Evolutionary conservation across 108 stramenopile species (phyloP).

Genomic region (Pseudonitzschia delicatissima): DNA sequence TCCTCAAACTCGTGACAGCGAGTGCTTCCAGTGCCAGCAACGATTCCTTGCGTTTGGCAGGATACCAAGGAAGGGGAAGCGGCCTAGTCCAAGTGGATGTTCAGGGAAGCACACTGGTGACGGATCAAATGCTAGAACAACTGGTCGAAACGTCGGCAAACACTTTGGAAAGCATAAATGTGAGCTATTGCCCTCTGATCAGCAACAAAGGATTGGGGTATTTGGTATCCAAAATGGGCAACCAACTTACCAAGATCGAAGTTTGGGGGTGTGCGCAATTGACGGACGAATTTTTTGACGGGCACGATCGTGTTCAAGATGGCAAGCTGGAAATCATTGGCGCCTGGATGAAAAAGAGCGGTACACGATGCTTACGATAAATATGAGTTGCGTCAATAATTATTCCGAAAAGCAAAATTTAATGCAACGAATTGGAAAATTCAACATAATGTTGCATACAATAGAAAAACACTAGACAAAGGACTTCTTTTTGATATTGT

Average conservation of each 20-base stretch:
- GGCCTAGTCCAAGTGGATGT: conserved; percentile 44
- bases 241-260: conserved; percentile 57
- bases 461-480: no score
- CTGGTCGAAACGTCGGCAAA: conserved; percentile 53
- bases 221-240: conserved; percentile 53
- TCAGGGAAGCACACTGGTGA: conserved; percentile 39
- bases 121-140: conserved; percentile 58
- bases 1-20: conserved; percentile 50
- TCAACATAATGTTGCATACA: no score
- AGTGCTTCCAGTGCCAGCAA: conserved; percentile 34
- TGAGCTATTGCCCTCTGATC: conserved; percentile 66
- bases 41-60: conserved; percentile 4
- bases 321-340: conserved; percentile 66
- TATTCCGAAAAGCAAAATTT: background rate
- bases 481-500: background rate
- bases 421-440: no score
- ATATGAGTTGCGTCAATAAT: no score
- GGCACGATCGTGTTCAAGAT: conserved; percentile 67
- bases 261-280: conserved; percentile 84
- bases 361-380: conserved; percentile 25
- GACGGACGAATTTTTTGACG: conserved; percentile 76
- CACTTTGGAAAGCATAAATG: conserved; percentile 59
- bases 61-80: conserved; percentile 16
- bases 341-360: conserved; percentile 84
- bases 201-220: conserved; percentile 80